Base-by-base conservation (phyloP, 148 eudicot species). In the Cornus suecica region DNA sequence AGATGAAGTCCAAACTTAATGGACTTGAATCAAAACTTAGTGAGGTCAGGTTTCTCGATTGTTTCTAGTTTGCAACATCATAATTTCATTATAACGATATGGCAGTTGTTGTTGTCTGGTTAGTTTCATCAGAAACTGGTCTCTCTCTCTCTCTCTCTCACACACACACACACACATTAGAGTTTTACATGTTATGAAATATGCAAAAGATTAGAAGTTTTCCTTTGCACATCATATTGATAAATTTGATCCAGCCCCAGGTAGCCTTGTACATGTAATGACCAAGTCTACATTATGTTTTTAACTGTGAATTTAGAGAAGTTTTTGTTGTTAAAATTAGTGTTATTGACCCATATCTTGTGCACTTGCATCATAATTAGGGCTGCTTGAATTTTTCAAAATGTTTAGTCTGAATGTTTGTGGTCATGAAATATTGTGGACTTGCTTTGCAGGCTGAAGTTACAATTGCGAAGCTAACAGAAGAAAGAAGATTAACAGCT, bases 1-100 rank as follows among this genome's bases (percentile, higher is more conserved):
- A 88, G 75, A 83, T 94, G 93, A 94, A 88, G 80, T 84, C 80
- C 34, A 90, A 87, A 80, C 69, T 94, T 8, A 80, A 69, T 66
- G 77, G 80, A 80, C 84, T 94, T 73, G 94, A 90, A 74, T 79
- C 76, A 11, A 85, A 90, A 87, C 86, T 92, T 65, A 82, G 73
- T 58, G 81, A 94, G 98, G 98, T 94, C 70, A 89, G 90, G 83
- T 79, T 28, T 29, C 18, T 65, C 22, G 52, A n/a, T 9, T 10
- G 37, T 64, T 64, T 74, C 37, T 62, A 68, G 75, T 63, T 62
- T 31, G 3, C 25, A 24, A 73, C 15, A 0, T 18, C 15, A 0
- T 18, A 37, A 22, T 42, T 10, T 24, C 31, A 69, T 64, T 18
- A 25, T 64, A 64, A 69, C 26, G 34, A 45, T 8, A 2, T 23